A percentile compares a stretch with the other conserved stretches of the same genome.
These are phyloP conservation scores for Candida sanyaensis DNA, from an alignment of 1,139 yeast genomes.

Conservation along the genomic window DNA sequence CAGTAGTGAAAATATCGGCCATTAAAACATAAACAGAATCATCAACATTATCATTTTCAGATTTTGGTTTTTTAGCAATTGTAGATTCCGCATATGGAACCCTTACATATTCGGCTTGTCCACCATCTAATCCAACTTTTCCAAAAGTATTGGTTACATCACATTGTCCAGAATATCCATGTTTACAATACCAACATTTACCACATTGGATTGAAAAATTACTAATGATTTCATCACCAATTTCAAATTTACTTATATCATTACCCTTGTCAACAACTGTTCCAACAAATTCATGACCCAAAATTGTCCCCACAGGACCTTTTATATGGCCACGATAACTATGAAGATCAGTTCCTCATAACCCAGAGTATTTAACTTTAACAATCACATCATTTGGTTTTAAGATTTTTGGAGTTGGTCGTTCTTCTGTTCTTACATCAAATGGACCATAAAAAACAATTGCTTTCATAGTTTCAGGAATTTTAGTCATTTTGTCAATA, in stretches of 20 bases:
- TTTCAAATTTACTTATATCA: slow-evolving; percentile 31
- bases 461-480: slow-evolving; percentile 49
- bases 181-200: slow-evolving; percentile 53
- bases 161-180: slow-evolving; percentile 57
- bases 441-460: slow-evolving; percentile 55
- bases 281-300: slow-evolving; percentile 57
- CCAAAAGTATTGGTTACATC: slow-evolving; percentile 56
- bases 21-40: slow-evolving; percentile 55
- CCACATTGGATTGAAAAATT: slow-evolving; percentile 61
- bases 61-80: slow-evolving; percentile 41
- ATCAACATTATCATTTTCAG: slow-evolving; percentile 24
- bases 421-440: slow-evolving; percentile 42
- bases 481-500: background rate
- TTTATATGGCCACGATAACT: slow-evolving; percentile 58
- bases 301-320: slow-evolving; percentile 35
- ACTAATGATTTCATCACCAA: slow-evolving; percentile 50
- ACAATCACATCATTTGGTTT: slow-evolving; percentile 50
- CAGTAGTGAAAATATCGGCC: slow-evolving; percentile 72
- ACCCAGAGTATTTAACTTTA: slow-evolving; percentile 54
- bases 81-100: slow-evolving; percentile 60
- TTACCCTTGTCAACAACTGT: slow-evolving; percentile 39
- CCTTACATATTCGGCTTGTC: slow-evolving; percentile 60
- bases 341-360: slow-evolving; percentile 66
- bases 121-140: slow-evolving; percentile 54
- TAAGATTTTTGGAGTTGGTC: slow-evolving; percentile 45